Evolutionary conservation across 495 filamentous ascomycete genomes (phyloP), one percentile per base, ranked within the genome.

Genomic region (Aspergillus cristatus): DNA sequence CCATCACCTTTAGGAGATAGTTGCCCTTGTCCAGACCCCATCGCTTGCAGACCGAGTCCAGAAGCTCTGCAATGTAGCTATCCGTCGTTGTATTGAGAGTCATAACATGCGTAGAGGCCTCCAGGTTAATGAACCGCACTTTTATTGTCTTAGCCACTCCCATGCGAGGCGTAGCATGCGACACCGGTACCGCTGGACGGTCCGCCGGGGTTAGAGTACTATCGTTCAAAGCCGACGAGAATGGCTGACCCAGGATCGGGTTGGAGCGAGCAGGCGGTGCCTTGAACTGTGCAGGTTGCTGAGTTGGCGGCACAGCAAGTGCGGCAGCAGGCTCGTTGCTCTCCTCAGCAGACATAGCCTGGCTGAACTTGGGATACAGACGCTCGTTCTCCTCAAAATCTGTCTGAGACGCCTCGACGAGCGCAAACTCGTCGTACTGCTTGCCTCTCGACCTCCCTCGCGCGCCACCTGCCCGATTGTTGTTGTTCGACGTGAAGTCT

Each of bases 401-500:
- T 5, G 72, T 68, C 32, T 82, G 71, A 0, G 81, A 81, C 1
- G 93, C 91, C 52, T 85, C 76, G 2, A 89, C 84, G 2, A 98
- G 67, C 7, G 83, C 91, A 58, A 98, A 97, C 43, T 96, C 88
- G 47, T 96, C 93, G 56, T 85, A 95, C 2, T 86, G 78, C 43
- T 84, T 88, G 16, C 88, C 82, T 45, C 82, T 74, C 37, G 84
- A 76, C 24, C 88, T 68, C 22, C 78, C 72, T 41, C 88, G 72
- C 26, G 72, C 63, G 31, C 72, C 68, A 42, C 55, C 74, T 20
- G 72, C 71, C 18, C 71, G 76, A 54, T 87, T 94, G 43, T 88
- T 94, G 35, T 95, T 95, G 37, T 86, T 89, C 6, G 89, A 91
- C 0, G 87, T 88, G 45, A 95, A 97, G 28, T 93, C 79, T 0